Percentiles rank a stretch among this genome's conserved stretches.
phyloP scores from a whole-genome alignment of 805 yeast genomes.

The Starmerella apis region DNA sequence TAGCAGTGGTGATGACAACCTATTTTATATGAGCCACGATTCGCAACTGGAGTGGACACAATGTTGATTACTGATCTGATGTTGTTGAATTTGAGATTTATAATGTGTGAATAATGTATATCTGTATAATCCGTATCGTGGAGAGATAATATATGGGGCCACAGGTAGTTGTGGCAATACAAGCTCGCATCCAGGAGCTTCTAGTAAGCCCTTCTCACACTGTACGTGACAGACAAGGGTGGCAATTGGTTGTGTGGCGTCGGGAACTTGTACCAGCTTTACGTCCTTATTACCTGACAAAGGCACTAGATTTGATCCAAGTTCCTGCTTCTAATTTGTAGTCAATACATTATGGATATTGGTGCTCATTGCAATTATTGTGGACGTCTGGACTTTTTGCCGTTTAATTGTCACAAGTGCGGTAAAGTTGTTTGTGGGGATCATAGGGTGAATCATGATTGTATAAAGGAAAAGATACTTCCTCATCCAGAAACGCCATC shows the following conservation, averaged over 20 bases:
- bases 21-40: too few relatives aligned
- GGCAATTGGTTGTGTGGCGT: slow-evolving; percentile 2
- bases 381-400: slow-evolving; percentile 36
- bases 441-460: slow-evolving; percentile 33
- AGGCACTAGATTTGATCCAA: too few relatives aligned
- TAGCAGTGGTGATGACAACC: too few relatives aligned
- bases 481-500: slow-evolving; percentile 1
- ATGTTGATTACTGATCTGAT: too few relatives aligned
- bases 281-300: too few relatives aligned
- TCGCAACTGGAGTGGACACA: too few relatives aligned
- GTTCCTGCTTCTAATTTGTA: neutral
- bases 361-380: slow-evolving; percentile 36
- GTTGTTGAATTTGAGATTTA: too few relatives aligned
- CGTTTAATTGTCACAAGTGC: slow-evolving; percentile 35
- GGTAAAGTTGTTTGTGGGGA: slow-evolving; percentile 32
- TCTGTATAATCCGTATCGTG: too few relatives aligned
- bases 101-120: too few relatives aligned
- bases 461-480: slow-evolving; percentile 20
- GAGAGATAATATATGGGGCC: too few relatives aligned
- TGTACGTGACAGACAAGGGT: neutral
- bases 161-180: neutral
- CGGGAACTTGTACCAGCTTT: neutral
- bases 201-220: slow-evolving; percentile 2
- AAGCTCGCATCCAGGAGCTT: neutral
- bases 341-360: slow-evolving; percentile 27